phyloP scores from a whole-genome alignment of 116 monocot species.

The Phalaenopsis hybrid region DNA sequence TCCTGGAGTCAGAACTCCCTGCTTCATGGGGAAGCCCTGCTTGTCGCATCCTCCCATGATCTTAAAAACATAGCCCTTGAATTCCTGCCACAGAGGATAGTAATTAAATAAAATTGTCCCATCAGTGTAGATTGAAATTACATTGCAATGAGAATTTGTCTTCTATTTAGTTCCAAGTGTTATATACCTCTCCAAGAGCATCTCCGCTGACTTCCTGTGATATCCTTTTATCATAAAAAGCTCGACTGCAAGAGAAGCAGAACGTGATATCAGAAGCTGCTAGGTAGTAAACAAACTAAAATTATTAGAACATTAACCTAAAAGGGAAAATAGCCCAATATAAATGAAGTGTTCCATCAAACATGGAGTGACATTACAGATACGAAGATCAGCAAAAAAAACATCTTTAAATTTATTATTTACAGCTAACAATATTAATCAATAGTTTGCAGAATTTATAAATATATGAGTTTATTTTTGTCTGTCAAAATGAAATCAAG shows the following conservation, averaged over 20 bases:
- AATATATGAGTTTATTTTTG: no score
- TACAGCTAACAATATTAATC: no score
- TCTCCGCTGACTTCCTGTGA: constrained; percentile 63
- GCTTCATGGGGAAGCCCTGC: constrained; percentile 37
- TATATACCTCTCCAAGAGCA: constrained; percentile 38
- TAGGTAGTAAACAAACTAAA: background rate
- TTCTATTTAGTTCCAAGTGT: background rate
- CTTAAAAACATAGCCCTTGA: constrained; percentile 32
- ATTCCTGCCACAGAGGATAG: constrained; percentile 13
- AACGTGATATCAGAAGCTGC: background rate
- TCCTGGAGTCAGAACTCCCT: constrained; percentile 35
- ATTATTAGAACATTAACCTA: background rate
- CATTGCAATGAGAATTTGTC: background rate
- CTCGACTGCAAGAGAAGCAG: constrained; percentile 10
- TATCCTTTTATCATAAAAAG: constrained; percentile 34
- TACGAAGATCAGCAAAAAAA: background rate
- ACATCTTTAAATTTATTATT: no score
- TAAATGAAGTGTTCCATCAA: background rate
- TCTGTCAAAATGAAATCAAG: no score
- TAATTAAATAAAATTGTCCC: background rate
- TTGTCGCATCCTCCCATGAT: constrained; percentile 38
- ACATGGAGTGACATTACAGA: background rate
- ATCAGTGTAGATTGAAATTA: background rate
- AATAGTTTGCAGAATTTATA: no score
- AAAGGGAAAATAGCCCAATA: background rate